Evolutionary conservation across 1,139 yeast species (phyloP), one percentile per base, ranked within the genome.

Genomic region (Geotrichum fermentans): DNA sequence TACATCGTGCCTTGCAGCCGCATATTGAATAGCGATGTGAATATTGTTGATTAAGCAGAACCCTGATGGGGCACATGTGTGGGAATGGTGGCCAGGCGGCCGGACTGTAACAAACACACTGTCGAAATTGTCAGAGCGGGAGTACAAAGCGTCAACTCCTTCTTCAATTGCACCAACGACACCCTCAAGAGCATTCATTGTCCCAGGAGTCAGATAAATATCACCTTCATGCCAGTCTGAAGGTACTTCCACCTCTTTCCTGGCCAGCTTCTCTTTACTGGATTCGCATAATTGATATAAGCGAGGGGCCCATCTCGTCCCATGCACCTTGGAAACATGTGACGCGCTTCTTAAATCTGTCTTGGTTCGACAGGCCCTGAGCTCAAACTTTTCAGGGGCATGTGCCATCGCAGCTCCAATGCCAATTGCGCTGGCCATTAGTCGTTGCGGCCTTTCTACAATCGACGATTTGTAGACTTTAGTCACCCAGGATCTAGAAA

Each of bases 21-120:
- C 95, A 62, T 87, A 87, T 61, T 86, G 94, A 33, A 85, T 79
- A 3, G 85, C 90, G 47, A 87, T 79, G 55, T 86, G 95, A 0
- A 83, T 95, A 60, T 87, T 87, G 66, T 87, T 87, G 51, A 87
- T 71, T 45, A 87, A 68, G 65, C 96, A 87, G 62, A 87, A 87
- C n/a, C 96, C 96, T 34, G 90, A 81, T 0, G 96, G 95, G 17
- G 80, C 74, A 53, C 84, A 79, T 0, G 89, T 84, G 59, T 85
- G 95, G n/a, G 89, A 83, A 63, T 87, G 96, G 62, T 87, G 96
- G 1, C 96, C 96, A 0, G 95, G 95, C 1, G 95, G 95, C 49
- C 95, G 72, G 41, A 86, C 77, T 2, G 81, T 79, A 0, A 82
- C 82, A 67, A 85, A 85, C 2, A 83, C 83, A 50, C 83, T 72